Evolutionary conservation across 139 green algal species (phyloP), one percentile per base, ranked within the genome.

Genomic region (Haematococcus lacustris): DNA sequence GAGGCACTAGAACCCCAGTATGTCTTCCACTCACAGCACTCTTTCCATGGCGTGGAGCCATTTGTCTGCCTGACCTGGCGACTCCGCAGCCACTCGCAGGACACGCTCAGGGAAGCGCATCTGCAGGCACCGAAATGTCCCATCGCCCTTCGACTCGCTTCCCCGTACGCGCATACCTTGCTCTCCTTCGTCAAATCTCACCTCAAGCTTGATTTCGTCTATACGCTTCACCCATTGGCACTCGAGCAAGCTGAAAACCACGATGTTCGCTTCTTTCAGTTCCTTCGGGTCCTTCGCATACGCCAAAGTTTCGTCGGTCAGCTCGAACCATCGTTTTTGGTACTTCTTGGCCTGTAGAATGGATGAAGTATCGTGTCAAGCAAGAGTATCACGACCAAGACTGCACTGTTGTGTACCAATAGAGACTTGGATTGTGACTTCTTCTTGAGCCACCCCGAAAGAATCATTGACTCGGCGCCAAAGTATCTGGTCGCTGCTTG

Each of bases 311-410:
- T 77, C 72, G 25, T 64, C 72, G 17, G 72, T 71, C 21, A 77
- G 72, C 63, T 71, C 63, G 64, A 77, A 77, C 28, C 38, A 77
- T 43, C 72, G 72, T 33, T 77, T 77, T 4, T 72, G 38, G 43
- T 77, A 77, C 47, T 77, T 77, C 39, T 43, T 71, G 37, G 39
- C 33, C 72, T 77, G 72, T 37, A 66, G 37, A n/a, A 7, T 9
- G n/a, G n/a, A n/a, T n/a, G n/a, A n/a, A n/a, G n/a, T n/a, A n/a
- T n/a, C n/a, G n/a, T n/a, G n/a, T n/a, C n/a, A n/a, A n/a, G n/a
- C n/a, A n/a, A n/a, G n/a, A n/a, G n/a, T n/a, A n/a, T n/a, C n/a
- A n/a, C n/a, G n/a, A n/a, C n/a, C n/a, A n/a, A n/a, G n/a, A n/a
- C n/a, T n/a, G n/a, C n/a, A n/a, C n/a, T n/a, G n/a, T n/a, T n/a